Evolutionary conservation across 1,139 yeast species (phyloP), one percentile per base, ranked within the genome.

Genomic region (Blastobotrys proliferans): DNA sequence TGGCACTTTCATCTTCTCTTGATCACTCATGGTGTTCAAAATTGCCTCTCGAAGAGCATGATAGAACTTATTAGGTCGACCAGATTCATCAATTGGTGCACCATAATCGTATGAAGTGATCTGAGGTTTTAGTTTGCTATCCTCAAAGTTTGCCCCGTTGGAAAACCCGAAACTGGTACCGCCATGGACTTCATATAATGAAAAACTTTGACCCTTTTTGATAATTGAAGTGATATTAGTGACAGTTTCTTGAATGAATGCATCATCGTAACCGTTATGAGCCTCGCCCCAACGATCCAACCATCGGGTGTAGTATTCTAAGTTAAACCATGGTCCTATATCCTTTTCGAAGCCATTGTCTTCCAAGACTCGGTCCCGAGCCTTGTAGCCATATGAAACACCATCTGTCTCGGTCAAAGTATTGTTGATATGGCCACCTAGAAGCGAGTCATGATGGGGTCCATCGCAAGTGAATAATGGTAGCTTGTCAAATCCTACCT

Each of bases 151-250:
- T 5, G 37, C 40, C 3, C 44, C 44, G 18, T 38, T 28, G 10
- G 30, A 27, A 35, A 36, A 41, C n/a, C 44, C 41, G 19, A 29
- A 41, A 25, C 37, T 41, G 18, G 44, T 41, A 10, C 44, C 44
- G 3, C 44, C 44, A 28, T 36, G 31, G 26, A 37, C 38, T 35
- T 36, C 38, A 21, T 41, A 41, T 14, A 36, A 24, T 6, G 35
- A 26, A 30, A 41, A 37, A 9, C 34, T 22, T 20, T 29, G 28
- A 5, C 36, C 36, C 6, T 32, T 22, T 16, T 30, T 16, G 18
- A 41, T 9, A 3, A 37, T 18, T 22, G 41, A 18, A 3, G 20
- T 29, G 18, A 31, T 11, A 22, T 41, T 37, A 18, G 33, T 13
- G 22, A 28, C 14, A n/a, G 29, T 13, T n/a, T 25, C 19, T n/a